These are phyloP conservation scores for Astrothelium subdiscretum DNA, from an alignment of 495 filamentous ascomycete species.

Conservation along the genomic window DNA sequence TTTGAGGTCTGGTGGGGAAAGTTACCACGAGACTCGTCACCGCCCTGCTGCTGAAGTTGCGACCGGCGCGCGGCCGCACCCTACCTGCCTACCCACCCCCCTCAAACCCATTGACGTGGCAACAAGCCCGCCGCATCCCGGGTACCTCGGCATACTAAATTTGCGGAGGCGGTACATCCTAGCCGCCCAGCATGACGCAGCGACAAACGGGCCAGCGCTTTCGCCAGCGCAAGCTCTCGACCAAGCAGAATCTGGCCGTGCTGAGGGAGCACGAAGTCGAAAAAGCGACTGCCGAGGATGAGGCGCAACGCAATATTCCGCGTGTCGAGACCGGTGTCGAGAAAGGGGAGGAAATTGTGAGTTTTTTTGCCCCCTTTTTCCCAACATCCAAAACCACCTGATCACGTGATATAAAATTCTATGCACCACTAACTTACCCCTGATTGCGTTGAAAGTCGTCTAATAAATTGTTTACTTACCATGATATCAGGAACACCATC, in stretches of 20 bases:
- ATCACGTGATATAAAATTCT: constrained; percentile 41
- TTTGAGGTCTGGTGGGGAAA: constrained; percentile 7
- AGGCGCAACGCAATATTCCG: constrained; percentile 52
- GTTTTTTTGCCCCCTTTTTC: constrained; percentile 30
- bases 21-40: background rate
- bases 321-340: constrained; percentile 95
- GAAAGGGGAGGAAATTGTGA: constrained; percentile 89
- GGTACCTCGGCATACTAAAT: constrained; percentile 9
- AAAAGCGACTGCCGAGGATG: constrained; percentile 45
- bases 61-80: constrained; percentile 4
- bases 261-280: constrained; percentile 87
- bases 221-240: constrained; percentile 82
- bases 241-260: constrained; percentile 74
- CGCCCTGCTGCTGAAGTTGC: constrained; percentile 3
- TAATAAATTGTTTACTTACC: constrained; percentile 2
- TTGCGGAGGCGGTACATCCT: background rate
- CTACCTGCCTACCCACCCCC: background rate
- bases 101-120: background rate
- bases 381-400: background rate
- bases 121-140: background rate
- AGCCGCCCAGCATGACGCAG: constrained; percentile 17
- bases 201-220: constrained; percentile 22
- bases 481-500: constrained; percentile 77
- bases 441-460: background rate
- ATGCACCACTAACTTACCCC: background rate